A percentile compares a stretch with the other conserved stretches of the same genome.
Conservation (phyloP, 768 basidiomycete genomes). For the Naematelia encephala region DNA sequence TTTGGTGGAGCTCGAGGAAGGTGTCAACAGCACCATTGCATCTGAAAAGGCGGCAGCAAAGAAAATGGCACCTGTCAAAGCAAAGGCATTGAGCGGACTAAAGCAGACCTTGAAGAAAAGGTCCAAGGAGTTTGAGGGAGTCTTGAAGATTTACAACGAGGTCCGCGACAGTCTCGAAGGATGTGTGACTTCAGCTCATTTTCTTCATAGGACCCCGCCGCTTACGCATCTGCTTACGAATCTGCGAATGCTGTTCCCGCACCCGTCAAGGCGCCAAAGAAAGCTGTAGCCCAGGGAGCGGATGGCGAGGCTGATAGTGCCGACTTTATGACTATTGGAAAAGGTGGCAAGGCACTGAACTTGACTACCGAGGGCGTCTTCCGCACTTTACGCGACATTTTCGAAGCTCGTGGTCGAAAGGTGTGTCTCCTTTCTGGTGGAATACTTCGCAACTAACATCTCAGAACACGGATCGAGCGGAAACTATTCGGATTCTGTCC, state of each 20-base stretch:
- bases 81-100: conserved; percentile 92
- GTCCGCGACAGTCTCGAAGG: conserved; percentile 55
- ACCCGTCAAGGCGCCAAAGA: conserved; percentile 54
- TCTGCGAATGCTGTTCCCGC: conserved; percentile 41
- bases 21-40: conserved; percentile 66
- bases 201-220: conserved; percentile 80
- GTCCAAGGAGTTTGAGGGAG: conserved; percentile 78
- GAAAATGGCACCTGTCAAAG: conserved; percentile 89
- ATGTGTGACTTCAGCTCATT: too few species aligned
- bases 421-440: conserved; percentile 53
- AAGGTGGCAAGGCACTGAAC: conserved; percentile 76
- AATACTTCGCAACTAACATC: neutral
- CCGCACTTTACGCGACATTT: conserved; percentile 83
- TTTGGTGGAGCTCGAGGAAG: conserved; percentile 63
- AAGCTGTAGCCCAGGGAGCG: conserved; percentile 41
- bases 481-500: conserved; percentile 88
- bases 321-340: conserved; percentile 85
- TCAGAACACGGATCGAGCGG: conserved; percentile 91
- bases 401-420: conserved; percentile 95
- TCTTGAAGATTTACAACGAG: conserved; percentile 72
- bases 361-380: conserved; percentile 73
- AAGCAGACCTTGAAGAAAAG: conserved; percentile 96
- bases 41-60: conserved; percentile 92
- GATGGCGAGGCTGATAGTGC: conserved; percentile 56
- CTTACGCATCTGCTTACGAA: conserved; percentile 73